Conservation (phyloP, 306 rosid species). For the Echinosophora koreensis region DNA sequence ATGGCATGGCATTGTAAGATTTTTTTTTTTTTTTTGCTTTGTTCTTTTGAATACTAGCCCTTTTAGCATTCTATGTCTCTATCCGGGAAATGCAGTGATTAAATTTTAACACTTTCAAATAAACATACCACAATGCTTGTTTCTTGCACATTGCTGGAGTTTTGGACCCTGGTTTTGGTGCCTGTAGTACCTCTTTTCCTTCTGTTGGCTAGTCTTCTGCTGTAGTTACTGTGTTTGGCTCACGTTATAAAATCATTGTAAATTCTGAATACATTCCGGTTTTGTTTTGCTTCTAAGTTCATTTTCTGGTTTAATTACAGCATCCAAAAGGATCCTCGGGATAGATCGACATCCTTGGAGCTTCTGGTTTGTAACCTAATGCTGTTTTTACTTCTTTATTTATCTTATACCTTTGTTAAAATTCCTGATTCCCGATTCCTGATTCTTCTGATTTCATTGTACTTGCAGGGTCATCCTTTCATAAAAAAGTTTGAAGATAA, state of each 20-base stretch:
- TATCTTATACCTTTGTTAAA: not conserved
- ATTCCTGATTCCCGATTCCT: conserved; percentile 6
- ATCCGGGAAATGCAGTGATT: not conserved
- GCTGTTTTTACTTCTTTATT: not conserved
- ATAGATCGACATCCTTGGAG: conserved; percentile 81
- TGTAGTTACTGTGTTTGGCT: conserved; percentile 7
- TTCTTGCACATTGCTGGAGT: not conserved
- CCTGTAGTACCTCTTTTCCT: not conserved
- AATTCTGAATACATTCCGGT: conserved; percentile 5
- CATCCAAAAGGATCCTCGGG: conserved; percentile 84
- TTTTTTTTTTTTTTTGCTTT: not conserved
- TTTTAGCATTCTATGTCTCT: not conserved
- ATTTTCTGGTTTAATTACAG: conserved; percentile 62
- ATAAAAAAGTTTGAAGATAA: conserved; percentile 95
- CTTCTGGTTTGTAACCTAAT: conserved; percentile 78
- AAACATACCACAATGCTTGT: not conserved
- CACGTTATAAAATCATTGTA: not conserved
- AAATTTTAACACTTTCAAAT: conserved; percentile 4
- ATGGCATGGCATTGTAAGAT: not conserved
- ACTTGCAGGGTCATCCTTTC: conserved; percentile 86
- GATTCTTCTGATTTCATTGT: conserved; percentile 39
- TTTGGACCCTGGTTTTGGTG: not conserved
- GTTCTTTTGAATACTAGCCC: not conserved
- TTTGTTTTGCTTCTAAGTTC: conserved; percentile 37
- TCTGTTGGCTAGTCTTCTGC: not conserved